Evolutionary conservation across 2,329 filamentous ascomycete species (phyloP).

Genomic region (Aspergillus sp.): DNA sequence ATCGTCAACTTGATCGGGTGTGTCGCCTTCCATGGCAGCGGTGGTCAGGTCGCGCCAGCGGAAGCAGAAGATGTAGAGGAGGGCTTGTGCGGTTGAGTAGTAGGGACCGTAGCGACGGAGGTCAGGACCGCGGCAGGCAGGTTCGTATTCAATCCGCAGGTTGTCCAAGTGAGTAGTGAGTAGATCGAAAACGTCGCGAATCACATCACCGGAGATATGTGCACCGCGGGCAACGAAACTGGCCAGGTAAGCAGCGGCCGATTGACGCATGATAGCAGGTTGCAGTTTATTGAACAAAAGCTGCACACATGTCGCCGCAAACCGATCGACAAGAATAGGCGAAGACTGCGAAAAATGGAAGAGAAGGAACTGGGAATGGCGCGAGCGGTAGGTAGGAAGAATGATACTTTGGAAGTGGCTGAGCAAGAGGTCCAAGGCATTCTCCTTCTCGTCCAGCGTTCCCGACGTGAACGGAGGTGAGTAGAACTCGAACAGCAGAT

Average conservation of each 20-base stretch:
- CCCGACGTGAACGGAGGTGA: slow-evolving; percentile 63
- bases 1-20: slow-evolving; percentile 49
- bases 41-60: slow-evolving; percentile 83
- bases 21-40: slow-evolving; percentile 48
- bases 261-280: slow-evolving; percentile 68
- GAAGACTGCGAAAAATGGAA: slow-evolving; percentile 91
- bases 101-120: slow-evolving; percentile 75
- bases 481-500: slow-evolving; percentile 81
- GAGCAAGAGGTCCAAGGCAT: slow-evolving; percentile 70
- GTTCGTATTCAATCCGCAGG: slow-evolving; percentile 66
- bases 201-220: slow-evolving; percentile 66
- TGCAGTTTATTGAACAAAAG: slow-evolving; percentile 63
- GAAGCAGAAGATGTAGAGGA: slow-evolving; percentile 96
- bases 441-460: slow-evolving; percentile 60
- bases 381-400: slow-evolving; percentile 81
- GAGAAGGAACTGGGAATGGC: slow-evolving; percentile 89
- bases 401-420: slow-evolving; percentile 83
- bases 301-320: slow-evolving; percentile 69
- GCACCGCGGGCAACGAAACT: slow-evolving; percentile 90
- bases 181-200: slow-evolving; percentile 75
- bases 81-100: slow-evolving; percentile 80
- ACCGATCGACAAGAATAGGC: slow-evolving; percentile 69
- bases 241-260: slow-evolving; percentile 83
- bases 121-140: slow-evolving; percentile 73
- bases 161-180: slow-evolving; percentile 71